Evolutionary conservation across 331 rosid species (phyloP), one percentile per base, ranked within the genome.

Genomic region (Pyrus hybrid): DNA sequence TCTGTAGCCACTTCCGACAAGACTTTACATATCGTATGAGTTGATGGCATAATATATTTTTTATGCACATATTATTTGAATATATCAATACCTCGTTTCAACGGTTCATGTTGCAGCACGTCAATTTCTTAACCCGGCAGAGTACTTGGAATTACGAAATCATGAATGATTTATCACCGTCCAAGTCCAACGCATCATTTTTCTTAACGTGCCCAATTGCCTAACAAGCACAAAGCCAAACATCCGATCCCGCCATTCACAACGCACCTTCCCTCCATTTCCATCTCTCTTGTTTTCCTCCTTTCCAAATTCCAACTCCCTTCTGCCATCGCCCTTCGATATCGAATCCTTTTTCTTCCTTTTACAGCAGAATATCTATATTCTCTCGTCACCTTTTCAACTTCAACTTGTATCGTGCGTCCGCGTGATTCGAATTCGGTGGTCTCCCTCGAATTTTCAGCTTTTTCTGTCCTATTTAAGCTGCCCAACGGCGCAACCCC

Each of bases 381-480:
- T 75, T 77, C 85, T 65, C 37, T 63, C 14, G 17, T 25, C 35
- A 35, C 25, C 10, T 32, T 78, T 63, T 35, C 68, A 23, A 25
- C 47, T 63, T 35, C 68, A 23, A 25, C 49, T 18, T 13, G 29
- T 37, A 17, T 58, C 78, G 76, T 18, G 8, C 3, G 21, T 43
- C 23, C 43, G 73, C 32, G 32, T 47, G 77, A 79, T 81, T 83
- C 80, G 63, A 51, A 56, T 63, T 84, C 67, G 63, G 81, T 79
- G 84, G 79, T 67, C 63, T 20, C 33, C 49, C 54, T 14, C 16
- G 73, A 76, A 71, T 80, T 58, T 80, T 66, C 75, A 6, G 6
- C 51, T 43, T 77, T 43, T 35, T 18, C 6, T 16, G 73, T 65
- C 12, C 49, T 58, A 20, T 80, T 71, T 65, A 56, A 62, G 57